Base-by-base conservation (phyloP, 2,329 filamentous ascomycete species). In the Aureobasidium sp. region DNA sequence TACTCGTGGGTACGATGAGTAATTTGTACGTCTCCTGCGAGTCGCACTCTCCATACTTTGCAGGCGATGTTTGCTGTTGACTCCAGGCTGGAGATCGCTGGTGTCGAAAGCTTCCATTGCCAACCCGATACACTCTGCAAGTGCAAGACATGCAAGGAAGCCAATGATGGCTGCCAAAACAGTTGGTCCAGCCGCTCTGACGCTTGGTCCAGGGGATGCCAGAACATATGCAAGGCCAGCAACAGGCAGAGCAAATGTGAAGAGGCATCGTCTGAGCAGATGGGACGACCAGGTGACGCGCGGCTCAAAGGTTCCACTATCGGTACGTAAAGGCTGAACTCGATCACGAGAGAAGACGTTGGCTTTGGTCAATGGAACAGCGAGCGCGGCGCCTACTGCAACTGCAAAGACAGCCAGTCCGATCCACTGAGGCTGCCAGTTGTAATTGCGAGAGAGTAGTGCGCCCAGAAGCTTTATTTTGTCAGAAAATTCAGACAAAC, bases 31-130 rank as follows among this genome's bases (percentile, higher is more conserved):
- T 50, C 82, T 78, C 36, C 76, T 70, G 25, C 74, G 70, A 34
- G 75, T 74, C 25, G 74, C 72, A 14, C 75, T 72, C 4, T 76
- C 74, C 69, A 81, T 74, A 60, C 67, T 78, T 69, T 78, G 67
- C 25, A 79, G 68, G 0, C 78, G 74, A 66, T 81, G 78, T 30
- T 68, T 70, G 32, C 75, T 78, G 61, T 82, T 88, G 78, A 88
- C 86, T 11, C 87, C 86, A 2, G 87, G 85, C 66, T 89, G 87
- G 5, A 92, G 78, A 71, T 92, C 89, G 42, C 86, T 90, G n/a
- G 85, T 89, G 70, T 92, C 89, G 71, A 87, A 92, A 0, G 85
- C 86, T 69, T 91, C 88, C 88, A 92, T 91, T 70, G 91, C 82
- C 36, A 92, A 75, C 0, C 88, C 87, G 65, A 87, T 84, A 72